Evolutionary conservation across 1,284 basidiomycete species (phyloP).

Genomic region (Schizophyllum amplum): DNA sequence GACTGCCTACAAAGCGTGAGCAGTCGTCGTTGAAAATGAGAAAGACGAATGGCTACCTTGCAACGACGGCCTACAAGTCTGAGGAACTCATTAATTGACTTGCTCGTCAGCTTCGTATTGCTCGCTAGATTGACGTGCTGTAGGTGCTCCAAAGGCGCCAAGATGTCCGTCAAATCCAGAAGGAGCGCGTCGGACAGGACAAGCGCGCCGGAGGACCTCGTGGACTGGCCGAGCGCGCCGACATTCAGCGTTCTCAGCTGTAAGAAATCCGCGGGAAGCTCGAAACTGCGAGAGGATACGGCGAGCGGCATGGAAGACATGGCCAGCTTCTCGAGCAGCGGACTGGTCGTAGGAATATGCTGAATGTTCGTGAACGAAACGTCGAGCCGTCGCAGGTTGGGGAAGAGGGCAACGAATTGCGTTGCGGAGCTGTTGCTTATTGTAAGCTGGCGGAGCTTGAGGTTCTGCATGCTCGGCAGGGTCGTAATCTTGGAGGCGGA

Average conservation of each 20-base stretch:
- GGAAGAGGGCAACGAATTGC: slow-evolving; percentile 36
- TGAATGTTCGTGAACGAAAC: slow-evolving; percentile 50
- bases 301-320: slow-evolving; percentile 46
- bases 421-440: slow-evolving; percentile 42
- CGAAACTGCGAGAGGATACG: slow-evolving; percentile 27
- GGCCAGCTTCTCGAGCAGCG: slow-evolving; percentile 46
- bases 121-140: not conserved
- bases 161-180: not conserved
- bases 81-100: not conserved
- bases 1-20: too few relatives aligned
- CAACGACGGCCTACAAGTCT: not conserved
- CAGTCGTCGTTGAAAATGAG: too few relatives aligned
- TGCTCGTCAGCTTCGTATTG: not conserved
- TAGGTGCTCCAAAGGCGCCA: not conserved
- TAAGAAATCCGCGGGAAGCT: slow-evolving; percentile 20
- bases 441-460: slow-evolving; percentile 53
- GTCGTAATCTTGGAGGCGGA: slow-evolving; percentile 17
- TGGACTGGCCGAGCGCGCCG: slow-evolving; percentile 44
- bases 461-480: slow-evolving; percentile 34
- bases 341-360: slow-evolving; percentile 12
- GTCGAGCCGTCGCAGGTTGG: slow-evolving; percentile 47
- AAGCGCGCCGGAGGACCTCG: not conserved
- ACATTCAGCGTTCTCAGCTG: slow-evolving; percentile 41
- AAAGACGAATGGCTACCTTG: not conserved
- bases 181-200: not conserved